A percentile compares a stretch with the other conserved stretches of the same genome.
phyloP scores from a whole-genome alignment of 2,329 filamentous ascomycete genomes.

The Colletotrichum gigasporum region DNA sequence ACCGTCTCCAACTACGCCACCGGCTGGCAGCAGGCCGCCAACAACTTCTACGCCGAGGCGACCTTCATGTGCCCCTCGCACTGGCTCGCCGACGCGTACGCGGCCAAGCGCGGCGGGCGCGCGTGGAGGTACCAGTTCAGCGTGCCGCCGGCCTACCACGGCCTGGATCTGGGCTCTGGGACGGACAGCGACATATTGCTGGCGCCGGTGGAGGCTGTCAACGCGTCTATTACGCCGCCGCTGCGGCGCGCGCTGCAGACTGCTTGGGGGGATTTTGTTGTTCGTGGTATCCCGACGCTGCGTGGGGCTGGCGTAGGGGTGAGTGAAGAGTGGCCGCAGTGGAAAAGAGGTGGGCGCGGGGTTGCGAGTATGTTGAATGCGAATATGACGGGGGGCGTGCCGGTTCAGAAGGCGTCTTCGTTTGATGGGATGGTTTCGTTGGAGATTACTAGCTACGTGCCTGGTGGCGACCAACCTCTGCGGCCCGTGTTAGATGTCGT shows the following conservation, averaged over 20 bases:
- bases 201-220: background rate
- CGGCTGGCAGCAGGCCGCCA: conserved; percentile 24
- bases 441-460: conserved; percentile 8
- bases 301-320: background rate
- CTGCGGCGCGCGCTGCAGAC: background rate
- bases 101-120: background rate
- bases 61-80: conserved; percentile 14
- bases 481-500: background rate
- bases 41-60: conserved; percentile 23
- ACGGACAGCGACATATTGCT: conserved; percentile 6
- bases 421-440: conserved; percentile 24
- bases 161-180: conserved; percentile 10
- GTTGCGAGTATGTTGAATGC: conserved; percentile 9
- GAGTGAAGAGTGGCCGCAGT: conserved; percentile 23
- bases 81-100: conserved; percentile 22
- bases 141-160: conserved; percentile 13
- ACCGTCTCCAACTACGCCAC: conserved; percentile 17
- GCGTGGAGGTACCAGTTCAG: conserved; percentile 24
- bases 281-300: background rate
- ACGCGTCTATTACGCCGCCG: background rate
- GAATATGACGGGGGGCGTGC: conserved; percentile 16
- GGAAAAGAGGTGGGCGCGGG: background rate
- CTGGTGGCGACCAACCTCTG: background rate
- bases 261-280: conserved; percentile 20
- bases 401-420: background rate